Evolutionary conservation across 768 basidiomycete species (phyloP), one percentile per base, ranked within the genome.

Genomic region (Amanita molliuscula): DNA sequence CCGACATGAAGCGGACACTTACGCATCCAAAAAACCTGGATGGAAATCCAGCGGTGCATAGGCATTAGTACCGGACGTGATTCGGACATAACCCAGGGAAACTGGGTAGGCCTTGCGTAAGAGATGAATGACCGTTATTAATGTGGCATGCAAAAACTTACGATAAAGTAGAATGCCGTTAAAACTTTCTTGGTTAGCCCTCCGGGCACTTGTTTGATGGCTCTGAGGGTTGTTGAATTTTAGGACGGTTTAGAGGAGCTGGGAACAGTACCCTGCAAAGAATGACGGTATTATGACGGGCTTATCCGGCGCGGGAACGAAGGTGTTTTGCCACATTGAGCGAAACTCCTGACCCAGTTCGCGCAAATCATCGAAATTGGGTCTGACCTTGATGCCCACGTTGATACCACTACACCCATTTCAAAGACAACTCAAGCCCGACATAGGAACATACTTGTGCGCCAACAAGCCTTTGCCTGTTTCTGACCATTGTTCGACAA

Each of bases 311-410:
- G 66, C 68, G 23, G 66, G 62, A 21, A 62, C 71, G 36, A 76
- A 82, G 59, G 73, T 77, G 10, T 62, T 58, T 6, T 70, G 61
- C 81, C 80, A 82, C 36, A 69, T 62, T 20, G 64, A 43, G 23
- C 66, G 58, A 56, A 82, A 83, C 4, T 59, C 67, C 6, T 75
- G 68, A 8, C 74, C 74, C 31, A 83, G 62, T n/a, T 66, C 66
- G 43, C 70, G 64, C 20, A 80, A 65, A 36, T 83, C 81, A 4
- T 67, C 64, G 3, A 56, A 55, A 13, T 61, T 71, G 3, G 82
- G 81, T 21, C 82, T 69, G 11, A 81, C 56, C 56, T 79, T 82
- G 53, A 78, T 68, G 3, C 76, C 80, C 25, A 72, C 71, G 54
- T 83, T 77, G 26, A 75, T 55, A 1, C 66, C 76, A 54, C 79